Percentiles rank a stretch among this genome's conserved stretches.
Conservation (phyloP, 1,139 yeast genomes). For the Scheffersomyces illinoinensis region DNA sequence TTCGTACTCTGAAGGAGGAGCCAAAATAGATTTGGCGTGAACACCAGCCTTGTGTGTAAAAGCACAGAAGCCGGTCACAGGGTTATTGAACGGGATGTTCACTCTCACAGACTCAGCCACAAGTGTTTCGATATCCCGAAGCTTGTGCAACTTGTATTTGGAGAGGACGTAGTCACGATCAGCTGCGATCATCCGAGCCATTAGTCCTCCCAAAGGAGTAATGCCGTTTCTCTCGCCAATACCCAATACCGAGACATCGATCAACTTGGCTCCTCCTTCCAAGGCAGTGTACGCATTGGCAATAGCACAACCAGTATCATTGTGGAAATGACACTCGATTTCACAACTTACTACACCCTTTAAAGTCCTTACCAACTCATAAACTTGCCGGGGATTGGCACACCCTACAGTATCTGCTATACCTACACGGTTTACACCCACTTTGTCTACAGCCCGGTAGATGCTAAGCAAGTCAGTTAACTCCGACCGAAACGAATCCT, state of each 20-base stretch:
- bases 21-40: slow-evolving; percentile 97
- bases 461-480: slow-evolving; percentile 92
- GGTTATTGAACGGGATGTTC: slow-evolving; percentile 96
- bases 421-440: slow-evolving; percentile 98
- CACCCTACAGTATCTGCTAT: slow-evolving; percentile 99
- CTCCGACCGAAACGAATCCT: slow-evolving; percentile 97
- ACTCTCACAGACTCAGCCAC: slow-evolving; percentile 98
- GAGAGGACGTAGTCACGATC: slow-evolving; percentile 94
- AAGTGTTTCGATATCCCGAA: slow-evolving; percentile 91
- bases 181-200: slow-evolving; percentile 99
- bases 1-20: slow-evolving; percentile 97
- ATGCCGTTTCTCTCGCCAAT: slow-evolving; percentile 99
- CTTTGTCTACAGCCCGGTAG: slow-evolving; percentile 94
- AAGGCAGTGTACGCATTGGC: slow-evolving; percentile 98
- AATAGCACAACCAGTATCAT: slow-evolving; percentile 98
- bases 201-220: slow-evolving; percentile 94
- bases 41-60: slow-evolving; percentile 99
- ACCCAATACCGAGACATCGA: slow-evolving; percentile 94
- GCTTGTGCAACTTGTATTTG: slow-evolving; percentile 93
- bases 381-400: slow-evolving; percentile 98
- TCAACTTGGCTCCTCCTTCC: slow-evolving; percentile 95
- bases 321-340: slow-evolving; percentile 98
- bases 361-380: slow-evolving; percentile 91
- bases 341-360: slow-evolving; percentile 94
- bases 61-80: slow-evolving; percentile 99